These are phyloP conservation scores for Candida maesae DNA, from an alignment of 805 yeast genomes.

Conservation along the genomic window DNA sequence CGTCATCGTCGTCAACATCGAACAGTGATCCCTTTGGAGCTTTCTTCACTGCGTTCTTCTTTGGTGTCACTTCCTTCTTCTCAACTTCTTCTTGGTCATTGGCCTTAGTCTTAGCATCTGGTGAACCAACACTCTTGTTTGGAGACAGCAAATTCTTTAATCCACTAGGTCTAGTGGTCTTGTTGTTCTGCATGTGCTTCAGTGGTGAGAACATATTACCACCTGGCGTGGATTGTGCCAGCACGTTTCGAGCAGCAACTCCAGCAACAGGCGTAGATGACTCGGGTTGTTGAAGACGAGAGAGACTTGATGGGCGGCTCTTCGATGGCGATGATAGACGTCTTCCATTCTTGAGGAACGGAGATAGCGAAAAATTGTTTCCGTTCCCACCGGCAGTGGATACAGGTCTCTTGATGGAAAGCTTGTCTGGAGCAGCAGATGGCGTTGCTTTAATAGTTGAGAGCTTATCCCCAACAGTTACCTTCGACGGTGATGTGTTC, in stretches of 20 bases:
- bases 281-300: not conserved
- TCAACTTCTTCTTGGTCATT: not conserved
- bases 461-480: not conserved
- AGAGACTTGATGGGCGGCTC: not conserved
- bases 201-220: slow-evolving; percentile 19
- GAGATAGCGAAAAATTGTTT: slow-evolving; percentile 23
- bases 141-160: slow-evolving; percentile 24
- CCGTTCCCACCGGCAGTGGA: slow-evolving; percentile 12
- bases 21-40: slow-evolving; percentile 22
- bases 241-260: slow-evolving; percentile 5
- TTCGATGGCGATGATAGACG: slow-evolving; percentile 10
- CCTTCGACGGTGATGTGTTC: not conserved
- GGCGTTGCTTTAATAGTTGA: slow-evolving; percentile 19
- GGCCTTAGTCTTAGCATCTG: too few relatives aligned
- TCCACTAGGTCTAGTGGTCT: slow-evolving; percentile 20
- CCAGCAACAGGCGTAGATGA: slow-evolving; percentile 16
- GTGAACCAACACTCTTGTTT: slow-evolving; percentile 3
- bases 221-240: slow-evolving; percentile 29
- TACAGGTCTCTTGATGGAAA: slow-evolving; percentile 12
- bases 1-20: slow-evolving; percentile 28
- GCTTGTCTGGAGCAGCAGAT: slow-evolving; percentile 1
- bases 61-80: not conserved
- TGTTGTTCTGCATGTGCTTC: slow-evolving; percentile 16
- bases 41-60: slow-evolving; percentile 4
- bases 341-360: slow-evolving; percentile 19